A percentile compares a stretch with the other conserved stretches of the same genome.
Evolutionary conservation across 2,329 filamentous ascomycete genomes (phyloP).

Genomic region (Blastomyces parvus): DNA sequence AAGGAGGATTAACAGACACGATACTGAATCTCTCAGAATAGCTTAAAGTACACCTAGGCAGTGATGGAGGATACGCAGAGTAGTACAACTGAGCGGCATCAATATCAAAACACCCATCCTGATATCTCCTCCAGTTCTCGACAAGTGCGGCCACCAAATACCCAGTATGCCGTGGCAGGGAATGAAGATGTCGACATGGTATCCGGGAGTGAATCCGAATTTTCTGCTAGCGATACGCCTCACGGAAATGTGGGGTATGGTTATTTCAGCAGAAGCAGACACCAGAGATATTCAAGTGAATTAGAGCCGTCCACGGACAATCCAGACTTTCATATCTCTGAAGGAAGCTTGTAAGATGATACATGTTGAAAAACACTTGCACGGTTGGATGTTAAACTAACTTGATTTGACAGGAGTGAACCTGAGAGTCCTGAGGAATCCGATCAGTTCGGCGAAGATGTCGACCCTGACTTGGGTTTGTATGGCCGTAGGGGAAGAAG

Average conservation of each 20-base stretch:
- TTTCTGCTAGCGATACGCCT: slow-evolving; percentile 8
- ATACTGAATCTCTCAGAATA: not conserved
- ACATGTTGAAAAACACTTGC: not conserved
- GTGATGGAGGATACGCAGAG: not conserved
- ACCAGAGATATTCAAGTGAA: not conserved
- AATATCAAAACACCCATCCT: not conserved
- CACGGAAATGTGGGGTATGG: slow-evolving; percentile 8
- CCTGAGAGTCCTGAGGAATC: not conserved
- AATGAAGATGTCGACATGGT: not conserved
- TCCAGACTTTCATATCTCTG: slow-evolving; percentile 1
- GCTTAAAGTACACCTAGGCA: not conserved
- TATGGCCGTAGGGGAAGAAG: slow-evolving; percentile 14
- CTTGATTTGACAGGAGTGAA: not conserved
- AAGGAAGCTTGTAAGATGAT: not conserved
- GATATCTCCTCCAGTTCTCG: slow-evolving; percentile 1
- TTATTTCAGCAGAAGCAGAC: not conserved
- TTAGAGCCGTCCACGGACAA: slow-evolving; percentile 5
- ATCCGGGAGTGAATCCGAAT: not conserved
- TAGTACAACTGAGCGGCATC: not conserved
- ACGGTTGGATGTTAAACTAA: not conserved
- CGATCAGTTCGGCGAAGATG: not conserved
- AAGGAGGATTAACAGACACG: not conserved
- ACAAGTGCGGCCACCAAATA: not conserved
- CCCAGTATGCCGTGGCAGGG: not conserved
- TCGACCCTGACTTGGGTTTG: slow-evolving; percentile 8